Percentiles rank a stretch among this genome's conserved stretches.
Evolutionary conservation across 495 filamentous ascomycete species (phyloP).

Genomic region (Penicillium odoratum): DNA sequence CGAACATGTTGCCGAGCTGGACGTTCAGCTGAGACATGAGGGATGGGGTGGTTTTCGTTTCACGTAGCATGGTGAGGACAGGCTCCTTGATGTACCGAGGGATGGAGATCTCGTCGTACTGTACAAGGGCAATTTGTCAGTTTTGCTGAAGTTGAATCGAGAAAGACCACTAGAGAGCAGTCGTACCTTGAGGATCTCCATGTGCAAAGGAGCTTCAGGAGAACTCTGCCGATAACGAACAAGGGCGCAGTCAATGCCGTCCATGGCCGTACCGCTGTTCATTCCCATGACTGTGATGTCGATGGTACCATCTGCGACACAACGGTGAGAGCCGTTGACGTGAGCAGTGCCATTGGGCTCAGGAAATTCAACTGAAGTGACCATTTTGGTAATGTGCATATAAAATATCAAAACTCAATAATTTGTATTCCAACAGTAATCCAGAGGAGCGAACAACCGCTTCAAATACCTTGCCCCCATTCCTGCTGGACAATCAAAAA

Average conservation of each 20-base stretch:
- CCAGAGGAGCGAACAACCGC: too few species aligned
- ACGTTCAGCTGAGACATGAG: slow-evolving; percentile 55
- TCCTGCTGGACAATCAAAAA: too few species aligned
- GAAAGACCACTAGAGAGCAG: too few species aligned
- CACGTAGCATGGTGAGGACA: slow-evolving; percentile 55
- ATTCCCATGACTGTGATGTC: slow-evolving; percentile 10
- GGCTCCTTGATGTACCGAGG: slow-evolving; percentile 53
- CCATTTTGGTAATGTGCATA: too few species aligned
- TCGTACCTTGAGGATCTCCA: slow-evolving; percentile 42
- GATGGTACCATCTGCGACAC: too few species aligned
- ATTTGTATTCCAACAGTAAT: too few species aligned
- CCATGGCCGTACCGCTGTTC: slow-evolving; percentile 20
- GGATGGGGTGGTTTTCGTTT: slow-evolving; percentile 50
- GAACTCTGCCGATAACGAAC: slow-evolving; percentile 51
- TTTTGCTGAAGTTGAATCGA: too few species aligned
- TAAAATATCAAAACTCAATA: too few species aligned
- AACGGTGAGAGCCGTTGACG: too few species aligned
- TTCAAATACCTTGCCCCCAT: too few species aligned
- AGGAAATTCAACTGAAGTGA: too few species aligned
- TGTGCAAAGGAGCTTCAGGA: slow-evolving; percentile 48
- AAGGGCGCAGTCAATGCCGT: slow-evolving; percentile 54
- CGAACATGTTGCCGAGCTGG: slow-evolving; percentile 52
- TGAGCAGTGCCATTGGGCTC: too few species aligned
- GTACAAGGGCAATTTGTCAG: slow-evolving; percentile 2
- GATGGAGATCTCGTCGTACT: slow-evolving; percentile 46